phyloP scores from a whole-genome alignment of 2,329 filamentous ascomycete species.

The Plenodomus biglobosus region DNA sequence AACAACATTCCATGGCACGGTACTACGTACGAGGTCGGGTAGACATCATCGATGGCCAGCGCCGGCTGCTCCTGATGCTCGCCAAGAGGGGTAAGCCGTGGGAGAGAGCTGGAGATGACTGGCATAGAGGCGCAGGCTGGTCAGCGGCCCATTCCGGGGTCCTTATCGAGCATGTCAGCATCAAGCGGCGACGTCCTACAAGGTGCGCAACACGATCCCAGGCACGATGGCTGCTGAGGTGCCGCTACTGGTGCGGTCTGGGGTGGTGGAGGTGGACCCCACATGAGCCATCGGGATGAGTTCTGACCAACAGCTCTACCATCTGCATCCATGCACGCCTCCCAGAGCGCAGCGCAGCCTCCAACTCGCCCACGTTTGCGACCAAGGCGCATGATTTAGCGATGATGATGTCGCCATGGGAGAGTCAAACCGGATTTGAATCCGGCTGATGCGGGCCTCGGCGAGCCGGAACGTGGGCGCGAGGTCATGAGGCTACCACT shows the following conservation, averaged over 20 bases:
- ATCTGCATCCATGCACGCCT: not conserved
- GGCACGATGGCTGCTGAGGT: conserved; percentile 19
- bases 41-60: conserved; percentile 6
- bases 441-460: conserved; percentile 30
- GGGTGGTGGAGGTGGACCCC: conserved; percentile 18
- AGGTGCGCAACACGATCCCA: conserved; percentile 11
- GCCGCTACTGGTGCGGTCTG: conserved; percentile 30
- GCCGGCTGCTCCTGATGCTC: conserved; percentile 9
- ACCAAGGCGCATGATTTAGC: conserved; percentile 36
- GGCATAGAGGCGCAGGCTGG: conserved; percentile 15
- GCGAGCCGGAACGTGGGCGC: conserved; percentile 29
- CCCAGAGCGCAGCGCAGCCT: conserved; percentile 20
- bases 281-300: conserved; percentile 23
- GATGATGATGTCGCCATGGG: conserved; percentile 38
- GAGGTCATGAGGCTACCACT: conserved; percentile 26
- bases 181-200: conserved; percentile 19
- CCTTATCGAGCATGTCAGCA: conserved; percentile 31
- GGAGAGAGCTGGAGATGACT: conserved; percentile 17
- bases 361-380: conserved; percentile 39
- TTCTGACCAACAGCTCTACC: conserved; percentile 11
- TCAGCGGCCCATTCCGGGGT: conserved; percentile 30
- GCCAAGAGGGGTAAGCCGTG: conserved; percentile 3
- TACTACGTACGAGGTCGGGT: no score
- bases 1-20: conserved; percentile 10
- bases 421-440: conserved; percentile 29